Evolutionary conservation across 2,329 filamentous ascomycete genomes (phyloP).

Genomic region (Diaporthe amygdali): DNA sequence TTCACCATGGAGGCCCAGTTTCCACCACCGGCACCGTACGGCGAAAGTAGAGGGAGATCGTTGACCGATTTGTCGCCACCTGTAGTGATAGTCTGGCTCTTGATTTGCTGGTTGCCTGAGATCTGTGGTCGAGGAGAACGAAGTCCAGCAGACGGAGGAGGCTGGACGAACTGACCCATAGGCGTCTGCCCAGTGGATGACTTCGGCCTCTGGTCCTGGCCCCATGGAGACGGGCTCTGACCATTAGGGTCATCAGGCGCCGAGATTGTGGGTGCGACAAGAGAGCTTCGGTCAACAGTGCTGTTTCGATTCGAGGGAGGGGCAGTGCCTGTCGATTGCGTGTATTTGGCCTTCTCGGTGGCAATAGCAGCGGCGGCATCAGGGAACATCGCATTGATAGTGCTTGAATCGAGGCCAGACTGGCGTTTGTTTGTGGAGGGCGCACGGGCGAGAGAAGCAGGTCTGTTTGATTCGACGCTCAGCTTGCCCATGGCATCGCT

Average conservation of each 20-base stretch:
- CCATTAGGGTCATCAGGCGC: slow-evolving; percentile 67
- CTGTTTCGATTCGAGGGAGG: slow-evolving; percentile 95
- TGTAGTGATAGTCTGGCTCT: slow-evolving; percentile 81
- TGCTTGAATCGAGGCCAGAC: slow-evolving; percentile 89
- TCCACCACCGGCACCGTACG: slow-evolving; percentile 78
- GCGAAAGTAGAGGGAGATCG: slow-evolving; percentile 87
- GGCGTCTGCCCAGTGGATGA: slow-evolving; percentile 77
- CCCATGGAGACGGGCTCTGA: slow-evolving; percentile 82
- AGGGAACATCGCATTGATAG: slow-evolving; percentile 98
- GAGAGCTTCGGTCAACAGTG: slow-evolving; percentile 76
- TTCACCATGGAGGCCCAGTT: slow-evolving; percentile 99
- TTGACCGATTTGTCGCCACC: slow-evolving; percentile 68
- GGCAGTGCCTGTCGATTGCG: slow-evolving; percentile 89
- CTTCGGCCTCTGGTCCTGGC: slow-evolving; percentile 71
- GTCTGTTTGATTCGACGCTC: slow-evolving; percentile 84
- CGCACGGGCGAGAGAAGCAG: slow-evolving; percentile 81
- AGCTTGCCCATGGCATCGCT: slow-evolving; percentile 97
- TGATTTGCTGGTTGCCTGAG: slow-evolving; percentile 72
- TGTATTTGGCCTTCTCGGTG: slow-evolving; percentile 97
- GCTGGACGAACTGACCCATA: slow-evolving; percentile 96
- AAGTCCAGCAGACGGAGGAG: slow-evolving; percentile 74
- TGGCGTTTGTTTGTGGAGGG: slow-evolving; percentile 85
- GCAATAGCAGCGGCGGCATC: slow-evolving; percentile 98
- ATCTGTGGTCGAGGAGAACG: slow-evolving; percentile 80
- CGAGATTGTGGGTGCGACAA: slow-evolving; percentile 77